A percentile compares a stretch with the other conserved stretches of the same genome.
These are phyloP conservation scores for Populus tomentosa DNA, from an alignment of 441 rosid genomes.

Conservation along the genomic window DNA sequence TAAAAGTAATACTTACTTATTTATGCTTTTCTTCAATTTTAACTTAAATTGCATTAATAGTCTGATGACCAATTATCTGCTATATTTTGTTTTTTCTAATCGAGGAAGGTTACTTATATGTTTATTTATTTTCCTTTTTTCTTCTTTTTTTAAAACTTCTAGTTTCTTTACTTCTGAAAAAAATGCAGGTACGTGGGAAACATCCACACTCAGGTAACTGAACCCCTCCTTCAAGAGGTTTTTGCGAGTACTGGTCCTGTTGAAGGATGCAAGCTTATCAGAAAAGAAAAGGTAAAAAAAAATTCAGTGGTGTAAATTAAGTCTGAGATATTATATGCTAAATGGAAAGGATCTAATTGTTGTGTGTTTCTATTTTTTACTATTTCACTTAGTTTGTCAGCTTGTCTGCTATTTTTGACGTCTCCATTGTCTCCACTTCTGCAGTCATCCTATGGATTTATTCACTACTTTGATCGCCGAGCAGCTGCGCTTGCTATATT, in stretches of 20 bases:
- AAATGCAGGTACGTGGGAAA: constrained; percentile 95
- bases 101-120: constrained; percentile 27
- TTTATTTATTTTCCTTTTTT: constrained; percentile 17
- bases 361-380: neutral
- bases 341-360: neutral
- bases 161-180: constrained; percentile 29
- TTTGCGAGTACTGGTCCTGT: constrained; percentile 94
- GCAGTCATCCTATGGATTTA: constrained; percentile 97
- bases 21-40: neutral
- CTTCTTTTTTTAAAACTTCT: constrained; percentile 25
- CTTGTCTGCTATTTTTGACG: constrained; percentile 12
- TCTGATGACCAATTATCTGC: constrained; percentile 14
- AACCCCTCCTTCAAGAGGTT: constrained; percentile 91
- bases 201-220: constrained; percentile 87
- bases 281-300: constrained; percentile 78
- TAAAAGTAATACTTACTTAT: neutral
- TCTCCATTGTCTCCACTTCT: constrained; percentile 15
- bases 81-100: constrained; percentile 12
- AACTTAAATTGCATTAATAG: neutral
- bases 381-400: neutral
- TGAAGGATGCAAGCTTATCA: constrained; percentile 87
- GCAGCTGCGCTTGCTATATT: constrained; percentile 86
- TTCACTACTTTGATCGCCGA: constrained; percentile 95
- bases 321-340: neutral
- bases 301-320: no score